Base-by-base conservation (phyloP, 1,284 basidiomycete genomes). In the Ganoderma lucidum region DNA sequence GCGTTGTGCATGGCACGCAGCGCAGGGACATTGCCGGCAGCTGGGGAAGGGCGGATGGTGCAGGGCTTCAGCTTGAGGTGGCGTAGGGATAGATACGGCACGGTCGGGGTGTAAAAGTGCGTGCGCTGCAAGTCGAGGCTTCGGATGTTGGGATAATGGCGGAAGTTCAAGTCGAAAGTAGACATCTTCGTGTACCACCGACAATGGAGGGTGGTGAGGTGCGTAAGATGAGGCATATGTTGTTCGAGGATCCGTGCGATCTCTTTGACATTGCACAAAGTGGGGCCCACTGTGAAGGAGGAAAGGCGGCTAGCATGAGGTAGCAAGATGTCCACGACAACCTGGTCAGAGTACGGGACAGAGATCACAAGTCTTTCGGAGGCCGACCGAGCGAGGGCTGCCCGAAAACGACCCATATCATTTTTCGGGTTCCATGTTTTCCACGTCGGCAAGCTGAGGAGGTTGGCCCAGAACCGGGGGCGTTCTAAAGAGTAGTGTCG, bases 391-490 rank as follows among this genome's bases (percentile, higher is more conserved):
- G 56, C 15, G 6, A 58, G 15, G 9, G 17, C 56, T 12, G 15
- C 56, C 8, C 23, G 32, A 30, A 58, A 58, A 10, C 32, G 56
- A 58, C 19, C 8, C 6, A 58, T 37, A 19, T 23, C 15, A 5
- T 30, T 3, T 12, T 10, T 3, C 17, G 17, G 15, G n/a, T 19
- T 37, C 56, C 35, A 39, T 10, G 32, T 9, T 12, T 14, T 9
- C 32, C 32, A 55, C 9, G 15, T 35, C 8, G 35, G 56, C 15
- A 58, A 39, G 19, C 56, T 37, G 32, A 58, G 35, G 56, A 58
- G 56, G 35, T 58, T 63, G 5, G 62, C 45, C 62, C 62, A 63
- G 48, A 53, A 63, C 32, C 17, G 62, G 15, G 15, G 62, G 48
- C 8, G 62, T 53, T 9, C 23, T 63, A 48, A 39, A 14, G 8